Percentiles rank a stretch among this genome's conserved stretches.
These are phyloP conservation scores for Colletotrichum liaoningense DNA, from an alignment of 2,329 filamentous ascomycete genomes.

Conservation along the genomic window DNA sequence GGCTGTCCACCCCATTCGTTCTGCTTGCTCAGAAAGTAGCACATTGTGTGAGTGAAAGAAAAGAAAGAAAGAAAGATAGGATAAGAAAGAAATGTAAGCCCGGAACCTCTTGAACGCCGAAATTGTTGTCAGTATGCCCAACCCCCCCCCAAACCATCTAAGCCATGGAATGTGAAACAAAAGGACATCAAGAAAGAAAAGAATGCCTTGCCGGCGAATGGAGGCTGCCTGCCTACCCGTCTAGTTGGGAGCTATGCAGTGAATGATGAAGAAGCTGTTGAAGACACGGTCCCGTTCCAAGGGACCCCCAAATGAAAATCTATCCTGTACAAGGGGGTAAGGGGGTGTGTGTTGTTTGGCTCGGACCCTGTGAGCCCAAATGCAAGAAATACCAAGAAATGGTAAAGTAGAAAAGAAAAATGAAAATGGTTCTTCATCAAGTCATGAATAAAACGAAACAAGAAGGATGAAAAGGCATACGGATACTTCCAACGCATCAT, in stretches of 20 bases:
- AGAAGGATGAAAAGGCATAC: background rate
- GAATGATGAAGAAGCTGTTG: background rate
- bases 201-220: background rate
- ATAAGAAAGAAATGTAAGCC: background rate
- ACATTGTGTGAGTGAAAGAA: background rate
- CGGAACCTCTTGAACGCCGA: background rate
- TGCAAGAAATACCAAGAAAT: background rate
- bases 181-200: background rate
- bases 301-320: background rate
- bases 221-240: background rate
- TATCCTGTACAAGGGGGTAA: background rate
- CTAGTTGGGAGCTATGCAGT: background rate
- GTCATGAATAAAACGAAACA: background rate
- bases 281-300: background rate
- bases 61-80: background rate
- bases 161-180: background rate
- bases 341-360: background rate
- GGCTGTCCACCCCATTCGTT: background rate
- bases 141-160: background rate
- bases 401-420: background rate
- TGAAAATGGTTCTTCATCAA: background rate
- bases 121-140: background rate
- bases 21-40: background rate
- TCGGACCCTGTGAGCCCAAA: background rate
- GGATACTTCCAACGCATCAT: background rate